These are phyloP conservation scores for Maudiozyma bulderi DNA, from an alignment of 805 yeast genomes.

Conservation along the genomic window DNA sequence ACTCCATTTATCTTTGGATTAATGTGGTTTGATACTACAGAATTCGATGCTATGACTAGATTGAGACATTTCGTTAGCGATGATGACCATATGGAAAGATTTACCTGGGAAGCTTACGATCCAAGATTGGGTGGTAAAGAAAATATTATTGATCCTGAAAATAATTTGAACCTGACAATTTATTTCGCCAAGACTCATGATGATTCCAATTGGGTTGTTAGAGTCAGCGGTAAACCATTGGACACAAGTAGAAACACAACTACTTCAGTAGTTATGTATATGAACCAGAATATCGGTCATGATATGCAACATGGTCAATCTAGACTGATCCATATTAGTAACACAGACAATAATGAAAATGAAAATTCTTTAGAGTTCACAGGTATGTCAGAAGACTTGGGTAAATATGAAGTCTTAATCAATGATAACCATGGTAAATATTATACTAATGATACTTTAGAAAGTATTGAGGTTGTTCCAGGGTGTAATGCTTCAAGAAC, in stretches of 20 bases:
- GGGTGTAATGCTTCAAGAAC: constrained; percentile 48
- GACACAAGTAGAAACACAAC: constrained; percentile 38
- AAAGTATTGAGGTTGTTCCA: constrained; percentile 24
- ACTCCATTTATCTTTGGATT: constrained; percentile 72
- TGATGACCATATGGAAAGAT: constrained; percentile 56
- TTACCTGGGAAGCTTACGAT: constrained; percentile 83
- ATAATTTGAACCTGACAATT: constrained; percentile 52
- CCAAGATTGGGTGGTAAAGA: constrained; percentile 83
- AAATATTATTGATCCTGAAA: constrained; percentile 55
- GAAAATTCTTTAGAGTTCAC: constrained; percentile 22
- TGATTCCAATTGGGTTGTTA: constrained; percentile 73
- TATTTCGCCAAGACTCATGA: constrained; percentile 66
- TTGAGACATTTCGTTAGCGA: constrained; percentile 72
- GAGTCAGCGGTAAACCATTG: constrained; percentile 57
- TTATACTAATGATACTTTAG: constrained; percentile 20
- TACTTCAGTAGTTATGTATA: constrained; percentile 66
- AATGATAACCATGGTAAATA: constrained; percentile 40
- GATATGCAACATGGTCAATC: constrained; percentile 4
- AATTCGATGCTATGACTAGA: constrained; percentile 40
- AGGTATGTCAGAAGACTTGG: constrained; percentile 58
- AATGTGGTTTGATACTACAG: constrained; percentile 75
- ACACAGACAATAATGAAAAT: constrained; percentile 11
- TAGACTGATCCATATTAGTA: constrained; percentile 7
- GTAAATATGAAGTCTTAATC: constrained; percentile 52
- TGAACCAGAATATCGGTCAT: constrained; percentile 58